These are phyloP conservation scores for Exophiala aquamarina DNA, from an alignment of 2,329 filamentous ascomycete species.

Conservation along the genomic window DNA sequence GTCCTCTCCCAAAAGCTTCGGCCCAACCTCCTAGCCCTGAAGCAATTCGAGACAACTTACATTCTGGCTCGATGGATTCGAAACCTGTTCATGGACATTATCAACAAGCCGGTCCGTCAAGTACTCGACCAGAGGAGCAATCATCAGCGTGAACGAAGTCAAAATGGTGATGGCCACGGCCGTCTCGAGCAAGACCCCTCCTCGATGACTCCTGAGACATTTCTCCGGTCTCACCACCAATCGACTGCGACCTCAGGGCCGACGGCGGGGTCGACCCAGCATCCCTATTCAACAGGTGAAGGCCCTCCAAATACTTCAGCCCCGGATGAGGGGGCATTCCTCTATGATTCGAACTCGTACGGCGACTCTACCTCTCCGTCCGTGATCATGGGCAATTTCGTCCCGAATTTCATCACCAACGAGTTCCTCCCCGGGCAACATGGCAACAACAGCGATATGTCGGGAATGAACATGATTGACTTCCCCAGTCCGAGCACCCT, in stretches of 20 bases:
- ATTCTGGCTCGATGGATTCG: constrained; percentile 10
- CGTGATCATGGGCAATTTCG: constrained; percentile 1
- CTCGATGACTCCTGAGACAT: background rate
- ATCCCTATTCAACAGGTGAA: background rate
- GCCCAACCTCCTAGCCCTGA: constrained; percentile 4
- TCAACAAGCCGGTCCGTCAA: background rate
- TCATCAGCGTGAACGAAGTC: background rate
- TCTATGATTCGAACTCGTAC: background rate
- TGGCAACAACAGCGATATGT: background rate
- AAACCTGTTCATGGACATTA: constrained; percentile 10
- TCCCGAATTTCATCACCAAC: constrained; percentile 3
- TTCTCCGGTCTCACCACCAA: background rate
- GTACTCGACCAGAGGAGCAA: background rate
- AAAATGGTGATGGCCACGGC: background rate
- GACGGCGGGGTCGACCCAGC: background rate
- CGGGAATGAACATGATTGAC: constrained; percentile 3
- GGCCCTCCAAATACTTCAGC: background rate
- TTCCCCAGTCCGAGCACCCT: constrained; percentile 2
- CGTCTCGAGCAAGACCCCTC: background rate
- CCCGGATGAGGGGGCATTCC: background rate
- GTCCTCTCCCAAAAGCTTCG: constrained; percentile 7
- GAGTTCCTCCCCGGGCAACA: background rate
- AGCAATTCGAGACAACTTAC: constrained; percentile 13
- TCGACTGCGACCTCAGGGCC: background rate
- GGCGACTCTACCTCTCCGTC: background rate